A percentile compares a stretch with the other conserved stretches of the same genome.
Evolutionary conservation across 768 basidiomycete genomes (phyloP).

Genomic region (Kwoniella botswanensis): DNA sequence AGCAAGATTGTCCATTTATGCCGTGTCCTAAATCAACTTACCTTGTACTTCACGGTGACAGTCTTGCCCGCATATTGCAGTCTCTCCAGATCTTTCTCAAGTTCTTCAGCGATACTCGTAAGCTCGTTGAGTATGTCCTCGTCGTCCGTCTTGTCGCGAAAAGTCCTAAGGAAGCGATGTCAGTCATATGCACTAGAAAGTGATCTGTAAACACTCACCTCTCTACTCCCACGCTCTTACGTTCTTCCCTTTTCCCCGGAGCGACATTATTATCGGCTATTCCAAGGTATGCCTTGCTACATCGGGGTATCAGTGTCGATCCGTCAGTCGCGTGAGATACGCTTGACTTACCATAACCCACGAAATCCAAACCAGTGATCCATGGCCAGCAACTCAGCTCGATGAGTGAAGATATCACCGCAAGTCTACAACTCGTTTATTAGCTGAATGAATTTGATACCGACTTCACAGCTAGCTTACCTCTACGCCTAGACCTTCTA

Average conservation of each 20-base stretch:
- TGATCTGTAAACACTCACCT: constrained; percentile 61
- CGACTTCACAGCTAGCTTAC: constrained; percentile 58
- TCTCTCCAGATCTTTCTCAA: constrained; percentile 78
- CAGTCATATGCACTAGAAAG: not conserved
- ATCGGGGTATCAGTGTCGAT: constrained; percentile 1
- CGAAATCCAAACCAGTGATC: constrained; percentile 83
- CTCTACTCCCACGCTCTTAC: constrained; percentile 92
- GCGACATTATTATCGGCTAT: constrained; percentile 82
- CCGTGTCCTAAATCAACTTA: constrained; percentile 20
- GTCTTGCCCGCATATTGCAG: constrained; percentile 85
- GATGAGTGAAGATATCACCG: constrained; percentile 80
- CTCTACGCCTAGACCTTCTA: constrained; percentile 86
- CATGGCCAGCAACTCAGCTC: constrained; percentile 76
- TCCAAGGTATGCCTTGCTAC: constrained; percentile 72
- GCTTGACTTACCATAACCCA: constrained; percentile 66
- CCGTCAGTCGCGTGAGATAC: not conserved
- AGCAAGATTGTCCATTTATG: no score
- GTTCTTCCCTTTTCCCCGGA: constrained; percentile 75
- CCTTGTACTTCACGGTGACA: constrained; percentile 88
- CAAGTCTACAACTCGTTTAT: constrained; percentile 67
- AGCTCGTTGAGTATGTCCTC: constrained; percentile 75
- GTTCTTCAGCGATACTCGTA: constrained; percentile 76
- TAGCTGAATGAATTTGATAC: constrained; percentile 5
- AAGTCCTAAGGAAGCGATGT: constrained; percentile 66
- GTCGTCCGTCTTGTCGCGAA: constrained; percentile 70